phyloP scores from a whole-genome alignment of 768 basidiomycete species.

The Ramaria rubella region DNA sequence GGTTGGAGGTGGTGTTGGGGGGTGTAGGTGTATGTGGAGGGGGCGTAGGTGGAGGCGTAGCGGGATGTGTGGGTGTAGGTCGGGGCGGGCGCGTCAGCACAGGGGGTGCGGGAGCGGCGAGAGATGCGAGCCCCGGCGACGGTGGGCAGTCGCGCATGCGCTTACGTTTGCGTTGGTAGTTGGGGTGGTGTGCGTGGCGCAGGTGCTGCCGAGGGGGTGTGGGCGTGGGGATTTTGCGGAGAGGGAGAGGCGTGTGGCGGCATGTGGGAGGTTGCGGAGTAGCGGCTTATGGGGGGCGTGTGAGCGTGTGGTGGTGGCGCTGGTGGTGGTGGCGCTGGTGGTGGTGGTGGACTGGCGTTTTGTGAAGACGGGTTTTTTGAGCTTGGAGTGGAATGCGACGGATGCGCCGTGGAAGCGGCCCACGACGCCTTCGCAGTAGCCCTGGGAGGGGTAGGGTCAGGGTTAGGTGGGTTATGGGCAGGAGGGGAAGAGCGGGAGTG shows the following conservation, averaged over 20 bases:
- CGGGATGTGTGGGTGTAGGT: neutral
- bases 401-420: slow-evolving; percentile 59
- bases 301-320: slow-evolving; percentile 2
- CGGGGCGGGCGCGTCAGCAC: neutral
- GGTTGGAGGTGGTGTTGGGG: too few relatives aligned
- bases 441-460: slow-evolving; percentile 34
- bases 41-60: neutral
- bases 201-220: neutral
- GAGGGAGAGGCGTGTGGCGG: neutral
- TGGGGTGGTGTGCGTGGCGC: too few relatives aligned
- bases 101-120: neutral
- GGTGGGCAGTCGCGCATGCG: neutral
- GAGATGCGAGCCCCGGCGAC: too few relatives aligned
- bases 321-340: slow-evolving; percentile 20
- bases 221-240: neutral
- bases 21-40: neutral
- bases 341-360: slow-evolving; percentile 46
- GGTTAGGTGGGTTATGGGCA: neutral
- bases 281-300: too few relatives aligned
- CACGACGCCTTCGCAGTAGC: slow-evolving; percentile 83
- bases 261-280: too few relatives aligned
- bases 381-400: slow-evolving; percentile 64
- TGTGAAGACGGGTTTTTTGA: slow-evolving; percentile 76
- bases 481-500: neutral
- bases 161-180: neutral